Base-by-base conservation (phyloP, 371 early-diverging fungal genomes). In the Mucor plumbeus region DNA sequence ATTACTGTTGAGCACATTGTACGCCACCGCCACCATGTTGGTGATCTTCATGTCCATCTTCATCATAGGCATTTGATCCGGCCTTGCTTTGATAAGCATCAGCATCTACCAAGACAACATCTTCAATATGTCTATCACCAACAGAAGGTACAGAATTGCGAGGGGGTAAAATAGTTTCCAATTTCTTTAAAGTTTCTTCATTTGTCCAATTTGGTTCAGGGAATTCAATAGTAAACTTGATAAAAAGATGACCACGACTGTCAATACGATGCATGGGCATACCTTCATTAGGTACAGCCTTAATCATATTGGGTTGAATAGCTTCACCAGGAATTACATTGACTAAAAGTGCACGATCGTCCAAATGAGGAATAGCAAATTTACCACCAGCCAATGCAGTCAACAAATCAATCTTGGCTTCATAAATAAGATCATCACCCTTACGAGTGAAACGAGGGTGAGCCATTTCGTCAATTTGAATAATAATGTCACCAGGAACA, bases 381-480 rank as follows among this genome's bases (percentile, higher is more conserved):
- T 91, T 85, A 65, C 97, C 97, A 70, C 98, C 98, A 41, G 95
- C 92, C 59, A 98, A 85, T 5, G 97, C 97, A n/a, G 97, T 96
- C 43, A 96, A 69, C 59, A 98, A 83, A 71, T 96, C 96, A 64
- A 98, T 91, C 80, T 95, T 89, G 53, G 88, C 90, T 64, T 97
- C 84, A 60, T 82, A 88, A 68, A 85, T 75, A 74, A 98, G 83
- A 75, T 97, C 90, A 73, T 97, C 91, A 54, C 94, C 98, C 64
- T 88, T 85, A 68, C 97, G 95, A 74, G 84, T 92, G 84, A 96
- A 95, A 14, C 77, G 85, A 38, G 64, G 48, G 82, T 99, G 96
- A 65, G 92, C 90, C 79, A 92, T 92, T 79, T 97, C 96, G 65
- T 92, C 92, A 47, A 98, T 69, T 9, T 93, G 90, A 72, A 98